Percentiles rank a stretch among this genome's conserved stretches.
Conservation (phyloP, 73 alveolate species). For the Paramecium sexaurelia region DNA sequence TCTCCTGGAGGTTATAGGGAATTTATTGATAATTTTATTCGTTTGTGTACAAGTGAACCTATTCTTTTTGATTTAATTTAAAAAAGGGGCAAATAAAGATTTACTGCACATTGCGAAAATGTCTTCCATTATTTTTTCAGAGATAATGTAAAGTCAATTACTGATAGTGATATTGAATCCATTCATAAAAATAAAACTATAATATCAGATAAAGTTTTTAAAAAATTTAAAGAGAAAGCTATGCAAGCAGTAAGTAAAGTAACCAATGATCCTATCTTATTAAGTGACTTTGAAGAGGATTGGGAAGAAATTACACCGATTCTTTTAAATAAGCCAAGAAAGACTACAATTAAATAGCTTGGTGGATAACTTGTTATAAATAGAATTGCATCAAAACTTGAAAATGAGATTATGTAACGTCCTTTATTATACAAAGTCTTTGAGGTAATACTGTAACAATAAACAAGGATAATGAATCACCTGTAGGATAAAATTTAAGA, state of each 20-base stretch:
- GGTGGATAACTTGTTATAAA: slow-evolving; percentile 15
- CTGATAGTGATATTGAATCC: not conserved
- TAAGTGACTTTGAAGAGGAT: slow-evolving; percentile 44
- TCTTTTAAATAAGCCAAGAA: not conserved
- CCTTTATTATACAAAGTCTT: slow-evolving; percentile 17
- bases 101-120: slow-evolving; percentile 44
- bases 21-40: slow-evolving; percentile 10
- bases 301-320: slow-evolving; percentile 39
- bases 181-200: slow-evolving; percentile 17
- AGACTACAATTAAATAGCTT: not conserved
- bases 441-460: not conserved
- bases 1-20: slow-evolving; percentile 10
- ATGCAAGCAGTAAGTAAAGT: not conserved
- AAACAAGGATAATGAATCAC: not conserved
- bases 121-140: slow-evolving; percentile 20
- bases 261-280: not conserved
- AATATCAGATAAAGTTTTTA: not conserved
- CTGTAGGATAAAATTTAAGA: slow-evolving; percentile 11
- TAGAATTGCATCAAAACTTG: not conserved
- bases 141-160: slow-evolving; percentile 27
- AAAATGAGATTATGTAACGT: not conserved
- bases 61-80: not conserved
- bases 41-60: slow-evolving; percentile 33
- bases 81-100: slow-evolving; percentile 5
- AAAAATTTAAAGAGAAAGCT: slow-evolving; percentile 8